Conservation (phyloP, 768 basidiomycete species). For the Pleurotus eryngii region DNA sequence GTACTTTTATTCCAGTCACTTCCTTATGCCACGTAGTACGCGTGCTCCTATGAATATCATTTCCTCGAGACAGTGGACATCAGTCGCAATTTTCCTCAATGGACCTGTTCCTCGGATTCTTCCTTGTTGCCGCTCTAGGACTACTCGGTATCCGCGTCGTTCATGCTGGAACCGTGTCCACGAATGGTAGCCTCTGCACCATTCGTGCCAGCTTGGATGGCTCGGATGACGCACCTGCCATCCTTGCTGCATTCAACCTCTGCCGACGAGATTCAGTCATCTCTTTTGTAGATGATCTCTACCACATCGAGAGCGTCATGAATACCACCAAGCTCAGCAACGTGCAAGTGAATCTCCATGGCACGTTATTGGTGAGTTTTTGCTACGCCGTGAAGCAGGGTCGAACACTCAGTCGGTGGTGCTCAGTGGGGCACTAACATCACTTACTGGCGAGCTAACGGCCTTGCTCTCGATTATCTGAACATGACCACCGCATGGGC, state of each 20-base stretch:
- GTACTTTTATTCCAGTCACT: no score
- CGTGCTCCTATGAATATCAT: no score
- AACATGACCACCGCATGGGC: constrained; percentile 36
- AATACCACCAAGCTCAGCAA: constrained; percentile 30
- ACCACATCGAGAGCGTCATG: constrained; percentile 29
- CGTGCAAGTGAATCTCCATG: constrained; percentile 28
- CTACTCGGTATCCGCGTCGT: constrained; percentile 5
- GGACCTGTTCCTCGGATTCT: not conserved
- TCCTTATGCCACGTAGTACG: no score
- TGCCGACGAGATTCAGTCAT: constrained; percentile 21
- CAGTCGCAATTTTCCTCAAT: not conserved
- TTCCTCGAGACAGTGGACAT: not conserved
- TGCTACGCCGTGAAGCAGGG: no score
- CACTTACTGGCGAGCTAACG: constrained; percentile 34
- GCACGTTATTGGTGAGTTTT: constrained; percentile 30
- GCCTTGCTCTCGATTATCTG: constrained; percentile 30
- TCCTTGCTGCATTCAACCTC: constrained; percentile 15
- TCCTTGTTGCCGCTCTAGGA: not conserved
- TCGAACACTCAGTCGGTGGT: no score
- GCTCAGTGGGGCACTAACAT: constrained; percentile 31
- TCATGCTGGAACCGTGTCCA: constrained; percentile 6
- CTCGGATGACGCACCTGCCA: constrained; percentile 21
- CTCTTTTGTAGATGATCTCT: constrained; percentile 26
- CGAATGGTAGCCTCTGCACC: constrained; percentile 7
- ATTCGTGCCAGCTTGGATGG: constrained; percentile 12